Conservation (phyloP, 2,329 filamentous ascomycete species). For the Blastomyces silverae region DNA sequence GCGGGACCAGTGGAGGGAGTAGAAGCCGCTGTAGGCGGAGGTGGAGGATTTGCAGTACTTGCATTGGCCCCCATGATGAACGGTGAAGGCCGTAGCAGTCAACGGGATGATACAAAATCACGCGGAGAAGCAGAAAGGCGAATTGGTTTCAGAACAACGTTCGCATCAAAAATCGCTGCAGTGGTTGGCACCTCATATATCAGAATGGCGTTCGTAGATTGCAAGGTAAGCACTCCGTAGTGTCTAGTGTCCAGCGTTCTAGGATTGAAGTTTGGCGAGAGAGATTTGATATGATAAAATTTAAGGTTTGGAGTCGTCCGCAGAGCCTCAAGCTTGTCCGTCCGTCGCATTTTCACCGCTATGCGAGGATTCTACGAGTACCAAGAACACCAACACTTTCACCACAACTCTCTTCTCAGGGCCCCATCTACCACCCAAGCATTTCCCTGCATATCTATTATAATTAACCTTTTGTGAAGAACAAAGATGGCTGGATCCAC, state of each 20-base stretch:
- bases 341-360: not conserved
- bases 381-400: not conserved
- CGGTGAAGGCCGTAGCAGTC: conserved; percentile 15
- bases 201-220: not conserved
- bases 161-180: not conserved
- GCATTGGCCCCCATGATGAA: conserved; percentile 35
- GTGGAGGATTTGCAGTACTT: conserved; percentile 27
- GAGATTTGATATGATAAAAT: conserved; percentile 3
- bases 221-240: not conserved
- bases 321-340: conserved; percentile 10
- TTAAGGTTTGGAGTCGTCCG: conserved; percentile 8
- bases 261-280: not conserved
- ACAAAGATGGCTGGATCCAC: conserved; percentile 30
- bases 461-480: not conserved
- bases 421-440: not conserved
- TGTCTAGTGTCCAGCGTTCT: not conserved
- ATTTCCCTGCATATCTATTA: not conserved
- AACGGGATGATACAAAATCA: not conserved
- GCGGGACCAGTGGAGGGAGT: conserved; percentile 22
- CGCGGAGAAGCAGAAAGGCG: conserved; percentile 18
- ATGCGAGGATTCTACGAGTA: too few species aligned
- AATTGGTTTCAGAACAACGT: not conserved
- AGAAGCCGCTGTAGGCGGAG: not conserved
- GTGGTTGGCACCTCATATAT: too few species aligned
- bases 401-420: not conserved